phyloP scores from a whole-genome alignment of 257 asterid genomes.

The Fraxinus quadrangulata region DNA sequence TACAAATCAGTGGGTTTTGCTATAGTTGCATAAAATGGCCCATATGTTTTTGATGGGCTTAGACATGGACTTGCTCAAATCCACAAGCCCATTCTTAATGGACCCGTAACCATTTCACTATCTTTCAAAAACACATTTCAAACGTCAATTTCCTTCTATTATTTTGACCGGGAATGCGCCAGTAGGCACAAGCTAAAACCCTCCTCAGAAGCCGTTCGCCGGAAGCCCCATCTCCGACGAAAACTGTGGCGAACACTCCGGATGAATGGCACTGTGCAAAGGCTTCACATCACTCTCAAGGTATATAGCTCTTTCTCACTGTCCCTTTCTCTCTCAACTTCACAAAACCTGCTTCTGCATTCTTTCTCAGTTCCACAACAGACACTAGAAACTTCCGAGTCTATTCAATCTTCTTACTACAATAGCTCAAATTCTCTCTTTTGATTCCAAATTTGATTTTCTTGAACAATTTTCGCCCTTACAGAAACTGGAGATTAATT shows the following conservation, averaged over 20 bases:
- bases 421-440: conserved; percentile 33
- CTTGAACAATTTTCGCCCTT: conserved; percentile 72
- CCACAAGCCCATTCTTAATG: neutral
- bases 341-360: conserved; percentile 32
- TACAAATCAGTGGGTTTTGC: too few species aligned
- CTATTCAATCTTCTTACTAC: conserved; percentile 29
- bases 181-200: conserved; percentile 35
- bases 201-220: conserved; percentile 36
- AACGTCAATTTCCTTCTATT: neutral
- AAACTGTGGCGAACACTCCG: conserved; percentile 38
- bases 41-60: too few species aligned
- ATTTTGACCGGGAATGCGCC: conserved; percentile 12
- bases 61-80: conserved; percentile 3
- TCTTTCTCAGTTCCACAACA: conserved; percentile 28
- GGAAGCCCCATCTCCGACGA: conserved; percentile 40
- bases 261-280: conserved; percentile 61
- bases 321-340: conserved; percentile 30
- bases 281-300: conserved; percentile 41
- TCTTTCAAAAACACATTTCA: neutral
- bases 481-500: conserved; percentile 41
- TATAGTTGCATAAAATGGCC: too few species aligned
- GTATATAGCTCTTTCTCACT: conserved; percentile 40
- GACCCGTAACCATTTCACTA: neutral
- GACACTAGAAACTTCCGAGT: conserved; percentile 16
- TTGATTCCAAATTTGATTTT: conserved; percentile 45